These are phyloP conservation scores for Metschnikowia continentalis DNA, from an alignment of 805 yeast species.

Conservation along the genomic window DNA sequence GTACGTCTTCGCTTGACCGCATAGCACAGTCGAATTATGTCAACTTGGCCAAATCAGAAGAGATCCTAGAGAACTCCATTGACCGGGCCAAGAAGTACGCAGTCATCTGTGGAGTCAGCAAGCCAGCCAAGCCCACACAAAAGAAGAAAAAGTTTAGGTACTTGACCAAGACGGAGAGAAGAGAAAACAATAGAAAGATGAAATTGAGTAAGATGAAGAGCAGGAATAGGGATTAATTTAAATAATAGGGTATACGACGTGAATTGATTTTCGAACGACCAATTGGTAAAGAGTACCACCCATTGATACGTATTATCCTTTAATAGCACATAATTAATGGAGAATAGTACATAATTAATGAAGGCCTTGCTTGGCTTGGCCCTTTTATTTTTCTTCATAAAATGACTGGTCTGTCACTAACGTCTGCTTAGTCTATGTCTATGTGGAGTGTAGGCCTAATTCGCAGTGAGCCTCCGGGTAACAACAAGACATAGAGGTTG, in stretches of 20 bases:
- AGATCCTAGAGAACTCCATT: conserved; percentile 69
- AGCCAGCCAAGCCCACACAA: conserved; percentile 33
- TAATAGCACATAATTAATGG: too few relatives aligned
- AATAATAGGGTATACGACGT: neutral
- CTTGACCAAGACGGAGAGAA: conserved; percentile 76
- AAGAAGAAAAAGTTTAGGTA: conserved; percentile 88
- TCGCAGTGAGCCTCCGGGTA: conserved; percentile 3
- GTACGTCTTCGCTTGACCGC: conserved; percentile 33
- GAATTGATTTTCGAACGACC: neutral
- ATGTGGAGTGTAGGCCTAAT: neutral
- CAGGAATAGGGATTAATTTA: conserved; percentile 14
- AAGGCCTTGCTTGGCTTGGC: too few relatives aligned
- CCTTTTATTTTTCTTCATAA: too few relatives aligned
- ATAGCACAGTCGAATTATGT: conserved; percentile 67
- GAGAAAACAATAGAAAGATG: conserved; percentile 37
- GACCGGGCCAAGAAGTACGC: conserved; percentile 83
- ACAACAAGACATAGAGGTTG: neutral
- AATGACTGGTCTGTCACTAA: too few relatives aligned
- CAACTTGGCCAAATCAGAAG: conserved; percentile 60
- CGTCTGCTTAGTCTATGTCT: neutral
- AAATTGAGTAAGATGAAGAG: conserved; percentile 24
- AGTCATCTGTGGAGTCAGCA: conserved; percentile 49
- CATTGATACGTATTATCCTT: neutral
- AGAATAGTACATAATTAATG: too few relatives aligned
- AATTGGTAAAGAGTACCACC: neutral